Evolutionary conservation across 148 eudicot genomes (phyloP).

Genomic region (Nyssa sinensis): DNA sequence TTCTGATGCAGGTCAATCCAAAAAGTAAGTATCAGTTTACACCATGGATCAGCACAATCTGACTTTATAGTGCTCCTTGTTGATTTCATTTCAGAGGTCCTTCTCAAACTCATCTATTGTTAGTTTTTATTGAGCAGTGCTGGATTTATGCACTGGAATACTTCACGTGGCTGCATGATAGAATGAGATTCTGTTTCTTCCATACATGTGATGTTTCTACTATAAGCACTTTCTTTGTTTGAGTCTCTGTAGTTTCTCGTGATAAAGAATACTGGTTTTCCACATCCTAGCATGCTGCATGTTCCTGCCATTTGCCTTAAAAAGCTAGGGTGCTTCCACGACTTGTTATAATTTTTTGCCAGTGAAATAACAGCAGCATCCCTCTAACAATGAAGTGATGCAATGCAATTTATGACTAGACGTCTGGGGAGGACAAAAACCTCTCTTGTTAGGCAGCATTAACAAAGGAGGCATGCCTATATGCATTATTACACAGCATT

Average conservation of each 20-base stretch:
- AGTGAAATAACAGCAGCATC: background rate
- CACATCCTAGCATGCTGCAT: background rate
- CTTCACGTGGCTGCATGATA: background rate
- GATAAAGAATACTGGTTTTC: background rate
- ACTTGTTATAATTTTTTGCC: background rate
- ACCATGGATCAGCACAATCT: background rate
- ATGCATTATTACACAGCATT: background rate
- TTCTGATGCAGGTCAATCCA: constrained; percentile 88
- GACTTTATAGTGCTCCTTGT: background rate
- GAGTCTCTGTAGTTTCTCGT: background rate
- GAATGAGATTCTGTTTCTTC: background rate
- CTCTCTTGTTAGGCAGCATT: background rate
- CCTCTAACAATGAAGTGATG: background rate
- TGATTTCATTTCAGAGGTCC: background rate
- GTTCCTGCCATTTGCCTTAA: background rate
- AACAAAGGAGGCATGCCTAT: background rate
- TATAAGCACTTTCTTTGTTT: background rate
- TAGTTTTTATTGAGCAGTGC: background rate
- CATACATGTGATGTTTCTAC: background rate
- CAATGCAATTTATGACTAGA: background rate
- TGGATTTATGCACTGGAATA: background rate
- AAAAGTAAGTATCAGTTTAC: constrained; percentile 57
- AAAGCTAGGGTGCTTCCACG: background rate
- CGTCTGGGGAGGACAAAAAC: background rate
- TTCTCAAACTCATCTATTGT: background rate